Percentiles rank a stretch among this genome's conserved stretches.
These are phyloP conservation scores for Ophiostoma sp. DNA, from an alignment of 2,329 filamentous ascomycete genomes.

Conservation along the genomic window DNA sequence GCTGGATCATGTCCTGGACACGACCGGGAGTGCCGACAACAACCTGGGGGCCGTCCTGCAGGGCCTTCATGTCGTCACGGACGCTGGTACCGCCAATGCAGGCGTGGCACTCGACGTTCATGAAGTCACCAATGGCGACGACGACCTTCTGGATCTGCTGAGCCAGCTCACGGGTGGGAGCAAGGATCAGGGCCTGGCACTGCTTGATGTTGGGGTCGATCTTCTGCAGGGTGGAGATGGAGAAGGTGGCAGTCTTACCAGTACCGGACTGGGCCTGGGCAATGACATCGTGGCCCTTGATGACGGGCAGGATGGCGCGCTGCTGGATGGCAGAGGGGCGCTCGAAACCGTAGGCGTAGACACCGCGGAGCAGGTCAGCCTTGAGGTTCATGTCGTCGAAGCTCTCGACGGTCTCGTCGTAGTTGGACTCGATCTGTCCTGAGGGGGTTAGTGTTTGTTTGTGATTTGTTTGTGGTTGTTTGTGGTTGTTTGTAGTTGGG, in stretches of 20 bases:
- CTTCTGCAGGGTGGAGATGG: constrained; percentile 98
- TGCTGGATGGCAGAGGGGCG: constrained; percentile 99
- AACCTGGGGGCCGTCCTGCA: constrained; percentile 92
- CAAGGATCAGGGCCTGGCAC: constrained; percentile 96
- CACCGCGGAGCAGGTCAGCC: constrained; percentile 92
- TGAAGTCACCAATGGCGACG: constrained; percentile 97
- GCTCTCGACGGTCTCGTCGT: constrained; percentile 98
- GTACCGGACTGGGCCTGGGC: constrained; percentile 99
- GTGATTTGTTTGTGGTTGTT: background rate
- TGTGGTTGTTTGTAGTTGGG: background rate
- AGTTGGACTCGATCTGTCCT: constrained; percentile 99
- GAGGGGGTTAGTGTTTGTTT: constrained; percentile 29
- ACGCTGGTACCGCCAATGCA: constrained; percentile 99
- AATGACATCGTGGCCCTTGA: constrained; percentile 99
- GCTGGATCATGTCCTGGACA: constrained; percentile 99
- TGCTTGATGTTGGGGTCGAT: constrained; percentile 91
- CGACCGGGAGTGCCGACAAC: constrained; percentile 97
- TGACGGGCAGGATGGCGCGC: constrained; percentile 99
- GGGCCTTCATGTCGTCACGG: constrained; percentile 96
- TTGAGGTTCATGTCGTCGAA: constrained; percentile 99
- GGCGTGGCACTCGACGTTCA: constrained; percentile 98
- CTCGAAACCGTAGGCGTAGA: constrained; percentile 99
- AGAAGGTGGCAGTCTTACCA: constrained; percentile 99
- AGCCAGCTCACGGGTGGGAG: constrained; percentile 95
- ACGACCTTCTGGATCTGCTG: constrained; percentile 99